Evolutionary conservation across 2,329 filamentous ascomycete species (phyloP).

Genomic region (Trichophyton benhamiae): DNA sequence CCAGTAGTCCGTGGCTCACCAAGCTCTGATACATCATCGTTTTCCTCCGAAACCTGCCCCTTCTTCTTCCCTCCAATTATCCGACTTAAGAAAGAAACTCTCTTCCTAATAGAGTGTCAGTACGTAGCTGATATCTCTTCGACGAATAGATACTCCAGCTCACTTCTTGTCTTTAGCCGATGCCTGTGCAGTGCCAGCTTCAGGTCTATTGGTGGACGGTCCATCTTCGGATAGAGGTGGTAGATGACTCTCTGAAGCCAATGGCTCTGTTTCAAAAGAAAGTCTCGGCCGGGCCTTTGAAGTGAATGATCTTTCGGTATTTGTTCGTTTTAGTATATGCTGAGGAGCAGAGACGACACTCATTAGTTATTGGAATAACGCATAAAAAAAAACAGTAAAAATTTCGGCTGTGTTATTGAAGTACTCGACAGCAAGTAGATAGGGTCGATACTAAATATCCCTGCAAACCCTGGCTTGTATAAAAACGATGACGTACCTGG

Average conservation of each 20-base stretch:
- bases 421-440: not conserved
- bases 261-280: conserved; percentile 32
- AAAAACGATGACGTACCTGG: conserved; percentile 41
- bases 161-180: conserved; percentile 53
- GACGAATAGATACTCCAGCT: conserved; percentile 20
- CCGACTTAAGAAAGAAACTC: conserved; percentile 78
- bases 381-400: not conserved
- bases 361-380: conserved; percentile 17
- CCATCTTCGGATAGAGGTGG: conserved; percentile 22
- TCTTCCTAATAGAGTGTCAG: conserved; percentile 51
- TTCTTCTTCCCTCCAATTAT: conserved; percentile 69
- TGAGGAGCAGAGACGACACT: not conserved
- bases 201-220: conserved; percentile 14
- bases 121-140: not conserved
- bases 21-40: conserved; percentile 55
- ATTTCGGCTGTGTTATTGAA: not conserved
- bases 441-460: not conserved
- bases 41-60: conserved; percentile 37
- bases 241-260: conserved; percentile 26
- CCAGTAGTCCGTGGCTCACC: conserved; percentile 63
- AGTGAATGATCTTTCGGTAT: conserved; percentile 48
- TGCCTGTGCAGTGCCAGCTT: conserved; percentile 18
- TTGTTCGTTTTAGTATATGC: conserved; percentile 56
- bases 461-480: conserved; percentile 5
- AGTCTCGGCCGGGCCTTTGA: conserved; percentile 29